Evolutionary conservation across 371 early-diverging fungal genomes (phyloP).

Genomic region (Nematocida displodere): DNA sequence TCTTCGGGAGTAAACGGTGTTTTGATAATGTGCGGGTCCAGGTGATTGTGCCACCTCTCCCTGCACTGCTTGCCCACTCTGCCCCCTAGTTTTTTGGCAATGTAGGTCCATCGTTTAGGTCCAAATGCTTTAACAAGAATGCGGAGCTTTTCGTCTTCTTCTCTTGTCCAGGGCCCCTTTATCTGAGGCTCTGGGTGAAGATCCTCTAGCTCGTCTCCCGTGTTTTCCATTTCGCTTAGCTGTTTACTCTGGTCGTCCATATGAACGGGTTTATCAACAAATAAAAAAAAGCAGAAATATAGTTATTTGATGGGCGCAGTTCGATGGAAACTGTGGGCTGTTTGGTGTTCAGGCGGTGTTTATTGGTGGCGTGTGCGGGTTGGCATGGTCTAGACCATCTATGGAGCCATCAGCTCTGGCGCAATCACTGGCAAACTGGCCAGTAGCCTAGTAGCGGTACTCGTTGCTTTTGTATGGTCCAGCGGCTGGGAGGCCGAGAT

Average conservation of each 20-base stretch:
- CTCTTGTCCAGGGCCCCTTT: conserved; percentile 66
- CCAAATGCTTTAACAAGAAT: conserved; percentile 57
- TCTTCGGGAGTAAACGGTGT: conserved; percentile 64
- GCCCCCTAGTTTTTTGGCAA: conserved; percentile 61
- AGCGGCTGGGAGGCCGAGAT: conserved; percentile 73
- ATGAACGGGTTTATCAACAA: conserved; percentile 57
- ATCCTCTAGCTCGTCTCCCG: conserved; percentile 1
- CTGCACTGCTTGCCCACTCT: conserved; percentile 66
- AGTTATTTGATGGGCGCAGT: conserved; percentile 15
- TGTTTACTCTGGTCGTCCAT: conserved; percentile 52
- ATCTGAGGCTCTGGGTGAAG: conserved; percentile 33
- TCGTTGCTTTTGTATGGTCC: conserved; percentile 93
- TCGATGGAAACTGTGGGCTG: background rate
- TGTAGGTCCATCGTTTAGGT: conserved; percentile 65
- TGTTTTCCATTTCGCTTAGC: conserved; percentile 19
- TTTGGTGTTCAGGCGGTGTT: background rate
- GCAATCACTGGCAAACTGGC: background rate
- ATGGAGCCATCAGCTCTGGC: background rate
- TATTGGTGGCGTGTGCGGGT: background rate
- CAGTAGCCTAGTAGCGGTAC: conserved; percentile 64
- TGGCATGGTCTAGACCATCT: background rate
- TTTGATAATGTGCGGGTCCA: conserved; percentile 65
- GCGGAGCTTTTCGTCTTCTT: conserved; percentile 63
- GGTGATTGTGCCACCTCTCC: conserved; percentile 67
- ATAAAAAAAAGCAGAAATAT: conserved; percentile 54